Evolutionary conservation across 345 rosid species (phyloP).

Genomic region (Lumnitzera racemosa): DNA sequence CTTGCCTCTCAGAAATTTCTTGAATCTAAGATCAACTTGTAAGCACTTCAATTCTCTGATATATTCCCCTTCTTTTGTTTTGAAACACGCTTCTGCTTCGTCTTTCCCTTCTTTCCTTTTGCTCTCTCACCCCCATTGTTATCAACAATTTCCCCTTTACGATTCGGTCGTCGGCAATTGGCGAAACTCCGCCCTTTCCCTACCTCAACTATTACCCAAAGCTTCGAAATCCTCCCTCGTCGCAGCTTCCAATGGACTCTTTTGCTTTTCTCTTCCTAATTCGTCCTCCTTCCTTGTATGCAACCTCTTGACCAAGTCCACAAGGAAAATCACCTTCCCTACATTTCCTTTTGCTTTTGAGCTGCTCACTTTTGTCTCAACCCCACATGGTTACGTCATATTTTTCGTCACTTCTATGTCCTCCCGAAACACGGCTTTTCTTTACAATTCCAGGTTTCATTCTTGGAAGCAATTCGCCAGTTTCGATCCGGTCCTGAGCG

Average conservation of each 20-base stretch:
- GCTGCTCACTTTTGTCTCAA: conserved; percentile 52
- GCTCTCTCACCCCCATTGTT: conserved; percentile 68
- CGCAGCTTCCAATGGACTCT: conserved; percentile 64
- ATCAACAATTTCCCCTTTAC: conserved; percentile 42
- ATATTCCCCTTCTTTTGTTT: conserved; percentile 45
- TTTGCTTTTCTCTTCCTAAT: conserved; percentile 50
- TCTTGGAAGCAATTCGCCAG: conserved; percentile 47
- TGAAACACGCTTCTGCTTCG: conserved; percentile 36
- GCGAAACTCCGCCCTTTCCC: conserved; percentile 41
- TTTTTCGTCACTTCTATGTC: conserved; percentile 41
- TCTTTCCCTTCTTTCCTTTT: conserved; percentile 54
- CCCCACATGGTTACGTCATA: conserved; percentile 44
- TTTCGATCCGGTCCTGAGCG: conserved; percentile 30
- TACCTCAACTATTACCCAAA: conserved; percentile 22
- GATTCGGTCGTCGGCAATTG: conserved; percentile 45
- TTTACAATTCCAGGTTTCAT: conserved; percentile 46
- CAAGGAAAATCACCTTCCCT: conserved; percentile 51
- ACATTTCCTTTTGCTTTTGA: conserved; percentile 52
- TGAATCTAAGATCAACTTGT: conserved; percentile 59
- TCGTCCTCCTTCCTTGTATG: conserved; percentile 48
- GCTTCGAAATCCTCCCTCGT: conserved; percentile 30
- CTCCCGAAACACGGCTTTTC: conserved; percentile 29
- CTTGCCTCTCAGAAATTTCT: conserved; percentile 48
- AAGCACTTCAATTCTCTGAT: conserved; percentile 51
- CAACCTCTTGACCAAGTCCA: conserved; percentile 58